Base-by-base conservation (phyloP, 129 eudicot genomes). In the Lactuca saligna region DNA sequence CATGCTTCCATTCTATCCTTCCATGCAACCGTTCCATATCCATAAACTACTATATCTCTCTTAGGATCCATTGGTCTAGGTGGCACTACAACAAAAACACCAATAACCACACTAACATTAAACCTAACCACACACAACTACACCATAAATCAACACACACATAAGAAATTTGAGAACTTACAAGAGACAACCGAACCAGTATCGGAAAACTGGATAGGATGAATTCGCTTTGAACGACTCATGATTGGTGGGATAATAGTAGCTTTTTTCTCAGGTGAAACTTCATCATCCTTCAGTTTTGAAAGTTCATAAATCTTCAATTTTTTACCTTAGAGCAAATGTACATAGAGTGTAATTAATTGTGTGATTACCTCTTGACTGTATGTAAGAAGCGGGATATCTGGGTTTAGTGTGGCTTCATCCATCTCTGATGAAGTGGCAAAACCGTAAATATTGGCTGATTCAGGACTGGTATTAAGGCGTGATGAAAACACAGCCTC, bases 1-100 rank as follows among this genome's bases (percentile, higher is more conserved):
- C 91, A 86, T 63, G 57, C 75, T 16, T 86, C 88, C 83, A 82
- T 74, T 66, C 83, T 74, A 70, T 82, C 85, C 53, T 86, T 86
- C 91, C 91, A 86, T 25, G 87, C 91, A 54, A 86, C 79, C n/a
- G 81, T 82, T 20, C 91, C 91, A 54, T 82, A 82, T 8, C 91
- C 91, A 49, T 86, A 86, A 51, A 78, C 81, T 20, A 79, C 79
- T 74, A 86, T 58, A 56, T 82, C 88, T 71, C 78, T 86, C 37
- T 78, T 73, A 4, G 88, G 88, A 72, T 80, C 91, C 88, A 86
- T 70, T 7, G 91, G 51, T 57, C 96, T 78, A 17, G 87, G 87
- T 11, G 75, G 86, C 68, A 80, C 96, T 84, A 78, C 78, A 76
- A 60, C 29, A 17, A 65, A 49, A 51, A 38, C 66, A 39, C 37